A percentile compares a stretch with the other conserved stretches of the same genome.
These are phyloP conservation scores for Glycine latifolia DNA, from an alignment of 306 rosid genomes.

Conservation along the genomic window DNA sequence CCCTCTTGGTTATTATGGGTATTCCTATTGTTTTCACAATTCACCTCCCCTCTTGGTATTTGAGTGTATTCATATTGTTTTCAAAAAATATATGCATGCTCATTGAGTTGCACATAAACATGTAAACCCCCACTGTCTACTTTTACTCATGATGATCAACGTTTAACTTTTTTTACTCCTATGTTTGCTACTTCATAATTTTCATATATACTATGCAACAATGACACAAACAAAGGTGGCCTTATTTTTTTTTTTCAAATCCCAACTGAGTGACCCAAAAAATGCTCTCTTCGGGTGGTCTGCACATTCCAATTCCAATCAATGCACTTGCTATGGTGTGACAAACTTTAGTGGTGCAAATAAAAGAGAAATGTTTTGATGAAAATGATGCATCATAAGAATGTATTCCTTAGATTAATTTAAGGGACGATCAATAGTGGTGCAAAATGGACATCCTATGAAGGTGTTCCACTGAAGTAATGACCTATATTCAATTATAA, in stretches of 20 bases:
- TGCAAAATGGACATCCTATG: too few species aligned
- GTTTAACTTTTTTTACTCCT: neutral
- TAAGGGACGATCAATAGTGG: too few species aligned
- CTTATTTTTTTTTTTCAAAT: conserved; percentile 49
- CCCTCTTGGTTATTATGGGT: too few species aligned
- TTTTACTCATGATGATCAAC: neutral
- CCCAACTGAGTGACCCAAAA: conserved; percentile 45
- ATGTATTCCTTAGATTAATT: too few species aligned
- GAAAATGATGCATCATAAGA: too few species aligned
- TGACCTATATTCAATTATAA: too few species aligned
- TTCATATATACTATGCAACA: conserved; percentile 24
- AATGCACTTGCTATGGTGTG: conserved; percentile 52
- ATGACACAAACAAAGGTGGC: conserved; percentile 27
- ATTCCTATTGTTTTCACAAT: too few species aligned
- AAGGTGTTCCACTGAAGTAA: too few species aligned
- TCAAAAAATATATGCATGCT: conserved; percentile 20
- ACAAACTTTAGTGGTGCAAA: neutral
- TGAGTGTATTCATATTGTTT: too few species aligned
- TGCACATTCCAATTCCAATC: conserved; percentile 15
- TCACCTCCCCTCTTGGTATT: too few species aligned
- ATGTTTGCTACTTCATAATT: conserved; percentile 15
- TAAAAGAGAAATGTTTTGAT: too few species aligned
- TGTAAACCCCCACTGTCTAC: neutral
- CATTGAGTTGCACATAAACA: too few species aligned
- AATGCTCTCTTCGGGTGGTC: conserved; percentile 35